Evolutionary conservation across 441 rosid species (phyloP), one percentile per base, ranked within the genome.

Genomic region (Monsonia emarginata): DNA sequence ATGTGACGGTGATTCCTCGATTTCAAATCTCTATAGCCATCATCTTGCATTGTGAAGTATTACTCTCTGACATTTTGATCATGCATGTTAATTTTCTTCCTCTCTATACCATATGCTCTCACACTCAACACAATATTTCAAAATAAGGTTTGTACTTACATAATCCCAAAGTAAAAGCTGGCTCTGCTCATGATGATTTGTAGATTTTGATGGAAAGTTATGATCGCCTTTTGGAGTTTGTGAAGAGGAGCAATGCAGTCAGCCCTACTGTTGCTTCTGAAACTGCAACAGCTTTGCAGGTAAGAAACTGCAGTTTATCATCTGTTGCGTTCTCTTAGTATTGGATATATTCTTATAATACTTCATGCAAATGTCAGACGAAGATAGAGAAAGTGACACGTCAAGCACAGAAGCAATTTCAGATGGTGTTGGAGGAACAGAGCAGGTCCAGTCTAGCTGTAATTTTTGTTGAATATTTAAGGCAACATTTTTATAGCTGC

Each of bases 221-320:
- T 80, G 96, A 88, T 84, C 90, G 90, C n/a, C 80, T 88, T 72
- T 78, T 87, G 72, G 99, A 90, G 76, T 91, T 95, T 80, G 78
- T 95, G 76, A 90, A 82, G 89, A 85, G 99, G 75, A 95, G 99
- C 76, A 91, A 79, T 76, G 98, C 98, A 40, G 86, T 95, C 64
- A 95, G 99, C 75, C 99, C 99, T 67, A 82, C 87, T 69, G 87
- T 90, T 81, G 93, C 97, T 27, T 71, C 85, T 79, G 99, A 95
- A 84, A 95, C 99, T 77, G 98, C 99, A 62, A 85, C 92, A 79
- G 99, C 84, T 60, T 82, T 95, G 82, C 99, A 95, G 99, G 99
- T 95, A 86, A 67, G 34, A 28, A 52, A 54, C 1, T 24, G 16
- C 13, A 22, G 13, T 54, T 24, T 11, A 14, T 42, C 3, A 42